A percentile compares a stretch with the other conserved stretches of the same genome.
Evolutionary conservation across 768 basidiomycete species (phyloP).

Genomic region (Tulasnella sp.): DNA sequence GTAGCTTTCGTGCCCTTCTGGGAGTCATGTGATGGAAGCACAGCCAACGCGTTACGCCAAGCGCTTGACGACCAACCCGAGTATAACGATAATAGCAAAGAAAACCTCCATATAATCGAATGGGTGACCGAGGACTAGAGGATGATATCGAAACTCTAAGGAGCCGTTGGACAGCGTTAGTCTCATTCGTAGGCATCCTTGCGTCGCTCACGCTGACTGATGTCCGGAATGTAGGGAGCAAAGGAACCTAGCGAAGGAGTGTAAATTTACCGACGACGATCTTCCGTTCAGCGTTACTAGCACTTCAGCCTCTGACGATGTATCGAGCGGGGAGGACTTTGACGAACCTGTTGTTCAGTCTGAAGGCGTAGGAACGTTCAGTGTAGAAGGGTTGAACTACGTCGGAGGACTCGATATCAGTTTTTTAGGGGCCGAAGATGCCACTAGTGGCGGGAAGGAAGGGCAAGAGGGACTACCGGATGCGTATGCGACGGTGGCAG

Average conservation of each 20-base stretch:
- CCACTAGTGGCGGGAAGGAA: neutral
- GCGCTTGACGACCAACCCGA: no score
- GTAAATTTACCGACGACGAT: constrained; percentile 9
- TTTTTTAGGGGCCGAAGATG: constrained; percentile 13
- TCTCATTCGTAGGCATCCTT: neutral
- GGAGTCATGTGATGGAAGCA: neutral
- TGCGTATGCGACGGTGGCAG: constrained; percentile 19
- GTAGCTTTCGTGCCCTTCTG: neutral
- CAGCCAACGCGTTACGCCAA: no score
- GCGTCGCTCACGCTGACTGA: neutral
- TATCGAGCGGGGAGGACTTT: neutral
- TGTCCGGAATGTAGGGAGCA: neutral
- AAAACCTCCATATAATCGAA: no score
- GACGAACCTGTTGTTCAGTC: neutral
- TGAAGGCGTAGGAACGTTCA: neutral
- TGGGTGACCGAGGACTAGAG: no score
- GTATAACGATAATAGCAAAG: no score
- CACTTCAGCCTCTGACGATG: neutral
- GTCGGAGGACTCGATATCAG: constrained; percentile 22
- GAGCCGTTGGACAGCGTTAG: constrained; percentile 11
- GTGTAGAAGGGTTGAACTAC: constrained; percentile 14
- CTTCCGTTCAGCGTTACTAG: constrained; percentile 7
- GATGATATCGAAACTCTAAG: neutral
- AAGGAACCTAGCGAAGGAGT: neutral
- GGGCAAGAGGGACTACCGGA: constrained; percentile 9